These are phyloP conservation scores for Theobroma grandiflorum DNA, from an alignment of 441 rosid species.

Conservation along the genomic window DNA sequence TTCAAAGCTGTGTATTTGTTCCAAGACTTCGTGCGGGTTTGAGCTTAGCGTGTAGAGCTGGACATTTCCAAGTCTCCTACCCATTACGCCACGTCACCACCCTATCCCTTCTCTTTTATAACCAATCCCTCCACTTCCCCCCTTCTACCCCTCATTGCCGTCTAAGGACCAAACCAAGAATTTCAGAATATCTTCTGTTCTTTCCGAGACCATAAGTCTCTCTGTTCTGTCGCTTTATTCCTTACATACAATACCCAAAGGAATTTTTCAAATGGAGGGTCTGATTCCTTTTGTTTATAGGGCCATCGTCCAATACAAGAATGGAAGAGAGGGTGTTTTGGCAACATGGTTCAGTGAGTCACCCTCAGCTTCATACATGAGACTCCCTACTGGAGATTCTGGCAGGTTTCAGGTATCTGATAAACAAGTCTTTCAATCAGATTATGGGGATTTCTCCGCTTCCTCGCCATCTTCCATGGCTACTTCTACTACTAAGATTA, in stretches of 20 bases:
- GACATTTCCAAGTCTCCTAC: slow-evolving; percentile 13
- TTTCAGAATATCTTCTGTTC: background rate
- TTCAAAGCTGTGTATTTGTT: slow-evolving; percentile 35
- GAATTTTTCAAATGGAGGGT: slow-evolving; percentile 66
- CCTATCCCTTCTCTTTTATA: slow-evolving; percentile 37
- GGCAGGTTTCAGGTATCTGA: slow-evolving; percentile 62
- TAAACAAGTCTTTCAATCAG: slow-evolving; percentile 41
- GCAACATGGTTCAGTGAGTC: slow-evolving; percentile 54
- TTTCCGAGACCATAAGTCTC: slow-evolving; percentile 8
- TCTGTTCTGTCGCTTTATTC: slow-evolving; percentile 1
- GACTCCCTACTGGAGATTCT: slow-evolving; percentile 76
- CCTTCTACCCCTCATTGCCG: slow-evolving; percentile 18
- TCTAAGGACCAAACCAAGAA: slow-evolving; percentile 21
- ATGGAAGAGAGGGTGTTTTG: slow-evolving; percentile 48
- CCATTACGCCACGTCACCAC: slow-evolving; percentile 62
- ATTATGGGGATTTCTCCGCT: slow-evolving; percentile 33
- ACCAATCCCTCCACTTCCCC: slow-evolving; percentile 19
- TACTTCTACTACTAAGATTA: slow-evolving; percentile 43
- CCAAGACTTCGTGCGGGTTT: slow-evolving; percentile 48
- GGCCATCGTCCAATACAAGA: slow-evolving; percentile 66
- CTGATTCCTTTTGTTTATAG: slow-evolving; percentile 78
- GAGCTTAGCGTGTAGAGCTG: slow-evolving; percentile 44
- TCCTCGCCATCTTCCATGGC: slow-evolving; percentile 34
- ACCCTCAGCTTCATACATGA: slow-evolving; percentile 71
- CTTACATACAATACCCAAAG: background rate